Conservation (phyloP, 2,329 filamentous ascomycete genomes). For the Cytospora mali region DNA sequence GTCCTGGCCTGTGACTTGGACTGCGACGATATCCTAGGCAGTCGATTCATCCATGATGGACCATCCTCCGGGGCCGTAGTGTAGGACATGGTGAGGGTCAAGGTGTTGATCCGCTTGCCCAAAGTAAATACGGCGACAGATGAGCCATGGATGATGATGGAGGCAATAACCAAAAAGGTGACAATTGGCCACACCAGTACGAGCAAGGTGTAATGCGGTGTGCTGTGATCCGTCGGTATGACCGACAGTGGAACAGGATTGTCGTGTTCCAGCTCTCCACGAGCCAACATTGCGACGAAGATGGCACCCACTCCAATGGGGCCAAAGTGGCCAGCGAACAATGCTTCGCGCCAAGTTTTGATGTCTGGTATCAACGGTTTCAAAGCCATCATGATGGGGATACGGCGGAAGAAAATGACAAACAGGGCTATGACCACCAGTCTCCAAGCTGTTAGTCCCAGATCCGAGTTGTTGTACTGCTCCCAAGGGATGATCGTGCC, state of each 20-base stretch:
- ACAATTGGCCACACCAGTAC: conserved; percentile 94
- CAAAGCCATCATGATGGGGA: conserved; percentile 88
- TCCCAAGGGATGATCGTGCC: conserved; percentile 97
- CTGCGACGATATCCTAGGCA: conserved; percentile 70
- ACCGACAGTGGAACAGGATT: conserved; percentile 72
- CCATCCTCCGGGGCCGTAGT: conserved; percentile 87
- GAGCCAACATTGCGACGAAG: conserved; percentile 88
- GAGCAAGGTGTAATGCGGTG: conserved; percentile 69
- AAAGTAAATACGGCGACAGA: conserved; percentile 97
- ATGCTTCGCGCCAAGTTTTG: conserved; percentile 95
- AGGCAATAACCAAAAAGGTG: conserved; percentile 90
- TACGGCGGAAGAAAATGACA: conserved; percentile 92
- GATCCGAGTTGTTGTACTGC: conserved; percentile 74
- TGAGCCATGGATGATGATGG: conserved; percentile 95
- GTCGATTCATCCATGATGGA: conserved; percentile 90
- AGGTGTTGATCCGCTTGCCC: conserved; percentile 95
- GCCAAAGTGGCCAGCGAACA: conserved; percentile 96
- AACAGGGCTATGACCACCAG: conserved; percentile 92
- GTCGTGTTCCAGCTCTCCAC: conserved; percentile 84
- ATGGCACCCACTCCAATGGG: conserved; percentile 97
- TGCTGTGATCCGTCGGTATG: conserved; percentile 55
- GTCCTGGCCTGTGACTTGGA: conserved; percentile 82
- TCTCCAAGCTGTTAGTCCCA: conserved; percentile 84
- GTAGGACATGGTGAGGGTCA: conserved; percentile 95
- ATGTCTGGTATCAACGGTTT: conserved; percentile 95